Percentiles rank a stretch among this genome's conserved stretches.
These are phyloP conservation scores for Maudiozyma turicensis DNA, from an alignment of 805 yeast genomes.

Conservation along the genomic window DNA sequence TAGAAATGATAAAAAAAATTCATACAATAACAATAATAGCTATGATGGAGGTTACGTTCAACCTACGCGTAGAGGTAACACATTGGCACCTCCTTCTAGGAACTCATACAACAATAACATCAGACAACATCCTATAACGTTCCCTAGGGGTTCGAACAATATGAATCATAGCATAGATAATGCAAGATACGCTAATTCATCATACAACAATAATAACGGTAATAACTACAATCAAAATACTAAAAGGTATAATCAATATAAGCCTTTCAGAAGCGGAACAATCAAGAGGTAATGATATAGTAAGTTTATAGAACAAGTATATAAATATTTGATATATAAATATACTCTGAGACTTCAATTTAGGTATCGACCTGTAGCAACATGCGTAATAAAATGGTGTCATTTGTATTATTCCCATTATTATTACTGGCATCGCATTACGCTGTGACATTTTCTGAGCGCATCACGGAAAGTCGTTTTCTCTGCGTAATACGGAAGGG, in stretches of 20 bases:
- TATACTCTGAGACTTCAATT: too few species aligned
- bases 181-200: constrained; percentile 14
- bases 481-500: too few species aligned
- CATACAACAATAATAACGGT: neutral
- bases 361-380: too few species aligned
- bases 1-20: constrained; percentile 2
- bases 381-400: too few species aligned
- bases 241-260: constrained; percentile 14
- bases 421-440: too few species aligned
- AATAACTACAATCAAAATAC: constrained; percentile 2
- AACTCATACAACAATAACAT: constrained; percentile 1
- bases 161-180: constrained; percentile 9
- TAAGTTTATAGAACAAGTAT: neutral
- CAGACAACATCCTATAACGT: constrained; percentile 21
- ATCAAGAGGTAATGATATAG: constrained; percentile 5
- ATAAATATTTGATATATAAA: neutral
- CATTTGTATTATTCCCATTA: too few species aligned
- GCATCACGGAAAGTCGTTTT: too few species aligned
- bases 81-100: constrained; percentile 1
- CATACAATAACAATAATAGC: neutral
- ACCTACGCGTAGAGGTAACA: constrained; percentile 7
- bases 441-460: too few species aligned
- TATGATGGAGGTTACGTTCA: neutral
- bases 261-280: constrained; percentile 20
- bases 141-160: constrained; percentile 15